These are phyloP conservation scores for Bothriochloa decipiens DNA, from an alignment of 176 grass and related monocot species.

Conservation along the genomic window DNA sequence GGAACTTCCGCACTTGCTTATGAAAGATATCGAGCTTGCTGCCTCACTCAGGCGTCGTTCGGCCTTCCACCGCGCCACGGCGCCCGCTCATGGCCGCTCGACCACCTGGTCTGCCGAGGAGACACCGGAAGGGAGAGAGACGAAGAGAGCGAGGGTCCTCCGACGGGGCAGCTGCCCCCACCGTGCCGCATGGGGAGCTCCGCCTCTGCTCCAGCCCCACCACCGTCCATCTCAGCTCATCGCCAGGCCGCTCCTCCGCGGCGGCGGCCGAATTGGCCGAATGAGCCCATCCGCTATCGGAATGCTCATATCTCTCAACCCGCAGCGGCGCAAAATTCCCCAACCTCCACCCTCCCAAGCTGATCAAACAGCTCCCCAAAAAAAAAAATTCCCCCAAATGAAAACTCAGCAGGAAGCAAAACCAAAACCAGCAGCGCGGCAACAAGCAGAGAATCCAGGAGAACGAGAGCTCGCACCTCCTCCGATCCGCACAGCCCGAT, in stretches of 20 bases:
- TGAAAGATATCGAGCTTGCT: no score
- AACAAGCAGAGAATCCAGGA: neutral
- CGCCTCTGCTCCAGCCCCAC: neutral
- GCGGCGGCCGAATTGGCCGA: constrained; percentile 1
- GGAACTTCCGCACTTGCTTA: no score
- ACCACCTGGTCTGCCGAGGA: no score
- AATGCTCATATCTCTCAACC: neutral
- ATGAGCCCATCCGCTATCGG: neutral
- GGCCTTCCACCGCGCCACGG: no score
- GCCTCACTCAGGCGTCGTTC: no score
- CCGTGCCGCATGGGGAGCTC: no score
- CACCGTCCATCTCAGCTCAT: constrained; percentile 15
- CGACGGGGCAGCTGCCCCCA: no score
- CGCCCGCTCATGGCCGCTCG: no score
- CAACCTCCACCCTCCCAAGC: neutral
- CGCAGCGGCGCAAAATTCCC: neutral
- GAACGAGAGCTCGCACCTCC: constrained; percentile 49
- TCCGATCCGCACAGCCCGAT: constrained; percentile 38
- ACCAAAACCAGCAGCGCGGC: neutral
- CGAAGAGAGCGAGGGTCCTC: no score
- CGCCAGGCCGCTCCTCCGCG: constrained; percentile 23
- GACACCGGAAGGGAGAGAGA: no score
- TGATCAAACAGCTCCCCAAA: neutral
- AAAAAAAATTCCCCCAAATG: neutral
- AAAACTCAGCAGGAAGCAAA: neutral